Conservation (phyloP, 1,139 yeast species). For the Martiniozyma asiatica region DNA sequence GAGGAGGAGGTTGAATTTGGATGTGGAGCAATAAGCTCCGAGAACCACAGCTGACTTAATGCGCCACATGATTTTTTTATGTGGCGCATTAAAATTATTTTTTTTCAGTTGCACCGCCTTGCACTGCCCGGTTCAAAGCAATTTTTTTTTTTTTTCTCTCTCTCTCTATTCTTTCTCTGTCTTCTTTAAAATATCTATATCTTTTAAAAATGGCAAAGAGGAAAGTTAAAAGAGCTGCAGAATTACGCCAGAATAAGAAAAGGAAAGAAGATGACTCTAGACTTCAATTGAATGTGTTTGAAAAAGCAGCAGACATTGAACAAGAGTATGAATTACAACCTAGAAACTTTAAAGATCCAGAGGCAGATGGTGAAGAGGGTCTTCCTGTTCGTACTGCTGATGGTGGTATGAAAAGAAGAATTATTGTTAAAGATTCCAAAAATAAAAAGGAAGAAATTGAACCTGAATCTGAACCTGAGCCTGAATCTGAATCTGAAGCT, state of each 20-base stretch:
- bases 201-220: conserved; percentile 41
- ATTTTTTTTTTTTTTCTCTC: too few relatives aligned
- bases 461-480: conserved; percentile 5
- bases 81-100: too few relatives aligned
- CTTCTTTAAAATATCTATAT: too few relatives aligned
- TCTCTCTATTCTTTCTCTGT: too few relatives aligned
- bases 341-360: conserved; percentile 28
- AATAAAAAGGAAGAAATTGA: conserved; percentile 11
- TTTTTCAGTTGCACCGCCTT: conserved; percentile 2
- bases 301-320: conserved; percentile 6
- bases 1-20: background rate
- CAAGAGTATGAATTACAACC: conserved; percentile 60
- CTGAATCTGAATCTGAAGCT: conserved; percentile 12
- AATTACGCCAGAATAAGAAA: conserved; percentile 32
- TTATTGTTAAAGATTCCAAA: conserved; percentile 26
- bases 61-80: background rate
- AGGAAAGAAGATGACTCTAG: conserved; percentile 39
- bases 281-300: conserved; percentile 20
- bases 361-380: conserved; percentile 46
- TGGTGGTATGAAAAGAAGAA: conserved; percentile 60
- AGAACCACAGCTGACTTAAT: background rate
- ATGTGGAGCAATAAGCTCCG: conserved; percentile 1
- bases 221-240: conserved; percentile 30
- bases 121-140: too few relatives aligned
- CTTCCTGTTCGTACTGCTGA: conserved; percentile 69